Evolutionary conservation across 345 rosid species (phyloP), one percentile per base, ranked within the genome.

Genomic region (Aquilaria malaccensis): DNA sequence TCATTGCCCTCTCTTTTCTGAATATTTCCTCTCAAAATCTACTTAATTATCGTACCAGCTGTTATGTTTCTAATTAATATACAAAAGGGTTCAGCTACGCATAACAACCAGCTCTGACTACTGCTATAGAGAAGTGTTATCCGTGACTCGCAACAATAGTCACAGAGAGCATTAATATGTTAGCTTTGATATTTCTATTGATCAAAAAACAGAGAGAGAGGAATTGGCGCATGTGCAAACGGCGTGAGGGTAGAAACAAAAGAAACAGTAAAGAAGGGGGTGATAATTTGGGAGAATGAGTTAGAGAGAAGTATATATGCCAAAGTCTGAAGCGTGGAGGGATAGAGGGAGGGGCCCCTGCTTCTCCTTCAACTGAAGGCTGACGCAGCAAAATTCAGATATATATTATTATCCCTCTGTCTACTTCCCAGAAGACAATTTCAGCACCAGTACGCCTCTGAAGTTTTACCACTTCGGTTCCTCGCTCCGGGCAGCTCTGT

Each of bases 341-440:
- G 61, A 30, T 2, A 5, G 0, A 29, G 57, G 56, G 10, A 58
- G 70, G 71, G 75, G 55, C 0, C 50, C 70, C 77, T 68, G 76
- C 65, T 70, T 61, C 69, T 68, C 75, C 65, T 70, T 64, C 69
- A 72, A 70, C 72, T 60, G 64, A 60, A 62, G 72, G 68, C 72
- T 60, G 64, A 60, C 60, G 72, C 70, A 66, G 76, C 81, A 79
- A 72, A 75, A 70, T 65, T 67, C 72, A 63, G 61, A 22, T 74
- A 47, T 73, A 71, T 58, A 76, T 76, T 70, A 56, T 37, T 37
- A 37, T 3, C 7, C 74, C 47, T 62, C 65, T 81, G 81, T 78
- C 83, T 74, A 60, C 79, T 74, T 81, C 81, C 73, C 62, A 64
- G 48, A 73, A 52, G 74, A 76, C 80, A 79, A 73, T 73, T 62